Evolutionary conservation across 371 early-diverging fungal genomes (phyloP).

Genomic region (Actinomortierella wolfii): DNA sequence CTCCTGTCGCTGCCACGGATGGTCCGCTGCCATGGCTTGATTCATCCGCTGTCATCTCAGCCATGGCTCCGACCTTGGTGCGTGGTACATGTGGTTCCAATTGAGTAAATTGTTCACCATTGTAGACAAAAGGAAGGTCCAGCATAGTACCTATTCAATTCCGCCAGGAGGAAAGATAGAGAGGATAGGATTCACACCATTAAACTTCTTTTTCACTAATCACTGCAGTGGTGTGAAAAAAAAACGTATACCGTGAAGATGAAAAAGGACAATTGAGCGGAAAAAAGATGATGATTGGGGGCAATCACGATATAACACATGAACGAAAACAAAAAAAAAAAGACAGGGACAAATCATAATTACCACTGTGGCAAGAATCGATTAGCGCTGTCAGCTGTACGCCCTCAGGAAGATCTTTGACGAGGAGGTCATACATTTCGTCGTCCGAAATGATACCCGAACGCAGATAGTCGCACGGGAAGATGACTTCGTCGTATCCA

Average conservation of each 20-base stretch:
- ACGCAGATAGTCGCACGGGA: slow-evolving; percentile 63
- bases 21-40: too few species aligned
- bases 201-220: background rate
- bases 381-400: slow-evolving; percentile 63
- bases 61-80: slow-evolving; percentile 43
- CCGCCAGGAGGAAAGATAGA: background rate
- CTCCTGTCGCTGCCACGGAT: too few species aligned
- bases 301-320: background rate
- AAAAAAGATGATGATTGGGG: too few species aligned
- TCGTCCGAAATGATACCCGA: slow-evolving; percentile 70
- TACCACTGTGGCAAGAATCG: slow-evolving; percentile 63
- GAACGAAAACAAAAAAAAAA: background rate
- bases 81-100: slow-evolving; percentile 22
- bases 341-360: background rate
- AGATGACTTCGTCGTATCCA: slow-evolving; percentile 67
- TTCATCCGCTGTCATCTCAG: slow-evolving; percentile 36
- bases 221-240: background rate
- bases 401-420: slow-evolving; percentile 59
- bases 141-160: slow-evolving; percentile 49
- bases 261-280: too few species aligned
- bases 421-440: slow-evolving; percentile 61
- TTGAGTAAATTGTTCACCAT: slow-evolving; percentile 37
- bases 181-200: background rate
- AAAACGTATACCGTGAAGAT: too few species aligned
- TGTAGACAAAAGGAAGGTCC: slow-evolving; percentile 58